Percentiles rank a stretch among this genome's conserved stretches.
phyloP scores from a whole-genome alignment of 2,329 filamentous ascomycete genomes.

The Beauveria sp. region DNA sequence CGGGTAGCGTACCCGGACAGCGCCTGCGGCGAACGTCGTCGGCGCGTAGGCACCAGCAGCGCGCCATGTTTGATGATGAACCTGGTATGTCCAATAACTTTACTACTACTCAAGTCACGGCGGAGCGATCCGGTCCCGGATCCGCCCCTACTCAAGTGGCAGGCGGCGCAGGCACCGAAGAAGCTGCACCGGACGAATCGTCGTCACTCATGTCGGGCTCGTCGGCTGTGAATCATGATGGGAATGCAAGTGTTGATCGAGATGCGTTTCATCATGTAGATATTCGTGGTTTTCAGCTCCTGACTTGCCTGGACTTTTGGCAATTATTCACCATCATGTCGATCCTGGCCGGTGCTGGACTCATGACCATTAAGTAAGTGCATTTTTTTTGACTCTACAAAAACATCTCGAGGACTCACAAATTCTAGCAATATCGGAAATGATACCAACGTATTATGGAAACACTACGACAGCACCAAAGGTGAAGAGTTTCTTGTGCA shows the following conservation, averaged over 20 bases:
- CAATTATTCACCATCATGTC: slow-evolving; percentile 82
- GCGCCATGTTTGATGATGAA: slow-evolving; percentile 34
- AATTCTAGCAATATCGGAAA: slow-evolving; percentile 80
- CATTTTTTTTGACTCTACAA: neutral
- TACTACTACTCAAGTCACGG: slow-evolving; percentile 23
- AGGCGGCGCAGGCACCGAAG: slow-evolving; percentile 18
- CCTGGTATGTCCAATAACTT: slow-evolving; percentile 53
- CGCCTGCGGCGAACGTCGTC: slow-evolving; percentile 34
- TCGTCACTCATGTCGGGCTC: slow-evolving; percentile 70
- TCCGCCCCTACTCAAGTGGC: slow-evolving; percentile 11
- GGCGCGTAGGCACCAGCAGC: slow-evolving; percentile 19
- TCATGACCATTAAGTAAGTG: slow-evolving; percentile 98
- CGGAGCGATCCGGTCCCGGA: slow-evolving; percentile 12
- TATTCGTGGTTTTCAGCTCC: slow-evolving; percentile 74
- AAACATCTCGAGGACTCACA: slow-evolving; percentile 2
- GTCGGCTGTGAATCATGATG: slow-evolving; percentile 43
- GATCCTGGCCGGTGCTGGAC: slow-evolving; percentile 81
- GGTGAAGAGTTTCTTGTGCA: slow-evolving; percentile 68
- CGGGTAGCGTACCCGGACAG: slow-evolving; percentile 29
- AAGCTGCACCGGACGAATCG: slow-evolving; percentile 51
- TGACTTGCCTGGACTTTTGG: slow-evolving; percentile 76
- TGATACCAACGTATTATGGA: slow-evolving; percentile 81
- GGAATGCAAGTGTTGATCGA: slow-evolving; percentile 58
- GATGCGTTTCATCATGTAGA: slow-evolving; percentile 76
- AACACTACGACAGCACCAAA: slow-evolving; percentile 68